Conservation (phyloP, 768 basidiomycete species). For the Lactarius sp. region DNA sequence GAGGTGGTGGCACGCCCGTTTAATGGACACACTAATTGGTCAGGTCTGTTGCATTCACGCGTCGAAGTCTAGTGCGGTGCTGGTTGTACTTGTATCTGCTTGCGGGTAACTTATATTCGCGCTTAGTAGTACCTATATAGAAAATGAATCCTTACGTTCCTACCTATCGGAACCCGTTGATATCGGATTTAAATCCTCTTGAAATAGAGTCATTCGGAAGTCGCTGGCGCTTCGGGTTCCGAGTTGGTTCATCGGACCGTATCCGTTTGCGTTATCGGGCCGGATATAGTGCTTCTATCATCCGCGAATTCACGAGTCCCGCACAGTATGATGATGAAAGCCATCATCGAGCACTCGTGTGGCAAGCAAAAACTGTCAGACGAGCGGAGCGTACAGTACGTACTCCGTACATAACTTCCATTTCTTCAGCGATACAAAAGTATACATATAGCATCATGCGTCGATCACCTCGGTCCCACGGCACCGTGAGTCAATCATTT, state of each 20-base stretch:
- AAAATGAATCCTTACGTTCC: background rate
- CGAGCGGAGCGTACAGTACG: too few species aligned
- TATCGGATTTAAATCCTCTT: background rate
- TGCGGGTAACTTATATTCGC: conserved; percentile 6
- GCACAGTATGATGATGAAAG: too few species aligned
- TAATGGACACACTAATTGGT: background rate
- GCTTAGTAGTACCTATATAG: background rate
- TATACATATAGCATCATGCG: too few species aligned
- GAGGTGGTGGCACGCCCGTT: background rate
- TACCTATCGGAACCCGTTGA: background rate
- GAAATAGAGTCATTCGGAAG: background rate
- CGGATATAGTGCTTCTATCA: too few species aligned
- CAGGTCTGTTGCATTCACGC: background rate
- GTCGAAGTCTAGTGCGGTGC: background rate
- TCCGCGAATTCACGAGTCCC: too few species aligned
- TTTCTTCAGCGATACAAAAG: too few species aligned
- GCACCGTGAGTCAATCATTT: background rate
- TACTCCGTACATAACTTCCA: too few species aligned
- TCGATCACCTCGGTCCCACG: background rate
- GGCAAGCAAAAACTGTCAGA: too few species aligned
- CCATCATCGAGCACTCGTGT: too few species aligned
- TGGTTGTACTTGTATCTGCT: conserved; percentile 14
- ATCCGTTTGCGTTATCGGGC: too few species aligned
- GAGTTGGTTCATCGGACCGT: too few species aligned
- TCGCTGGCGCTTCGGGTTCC: too few species aligned